Evolutionary conservation across 352 stramenopile genomes (phyloP), one percentile per base, ranked within the genome.

Genomic region (Globisporangium solare): DNA sequence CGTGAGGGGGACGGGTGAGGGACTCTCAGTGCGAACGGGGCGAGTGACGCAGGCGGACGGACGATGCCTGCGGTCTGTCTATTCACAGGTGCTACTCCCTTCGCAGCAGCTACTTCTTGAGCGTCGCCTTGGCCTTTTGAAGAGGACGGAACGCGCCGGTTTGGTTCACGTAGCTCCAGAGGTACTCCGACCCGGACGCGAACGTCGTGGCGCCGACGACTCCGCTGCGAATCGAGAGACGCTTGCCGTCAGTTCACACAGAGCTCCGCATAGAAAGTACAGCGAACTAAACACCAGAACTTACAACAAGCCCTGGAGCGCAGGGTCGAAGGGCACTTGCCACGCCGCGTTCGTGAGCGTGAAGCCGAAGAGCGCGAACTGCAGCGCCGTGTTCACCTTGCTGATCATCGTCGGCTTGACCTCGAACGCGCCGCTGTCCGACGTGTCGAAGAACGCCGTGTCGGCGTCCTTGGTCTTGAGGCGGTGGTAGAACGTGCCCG

Each of bases 341-440:
- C 77, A 90, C 10, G 80, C 79, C 12, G 75, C 80, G 58, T 93
- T 88, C 40, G 79, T 87, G 54, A 93, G 60, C 50, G 81, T 68
- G 41, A 88, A 71, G 22, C 83, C 83, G 47, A 92, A 89, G 56
- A 79, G 74, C 39, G 75, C 73, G 31, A 93, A 66, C 66, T 93
- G 83, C 41, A 92, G 73, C 32, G 79, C 81, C 51, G 83, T 93
- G 64, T 93, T 93, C 53, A 86, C 65, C 55, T 93, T 93, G 64
- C 80, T 91, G 20, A 91, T 55, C 55, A 83, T 61, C 32, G 78
- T 81, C 8, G 83, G 81, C 51, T 86, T 70, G 43, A 93, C 76
- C 54, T 90, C 59, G 66, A 93, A 93, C 6, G 79, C 73, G 35
- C 66, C 76, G 56, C 62, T 79, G 56, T 93, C 81, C 22, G 70